A percentile compares a stretch with the other conserved stretches of the same genome.
Conservation (phyloP, 2,329 filamentous ascomycete species). For the Fusarium tricinctum region DNA sequence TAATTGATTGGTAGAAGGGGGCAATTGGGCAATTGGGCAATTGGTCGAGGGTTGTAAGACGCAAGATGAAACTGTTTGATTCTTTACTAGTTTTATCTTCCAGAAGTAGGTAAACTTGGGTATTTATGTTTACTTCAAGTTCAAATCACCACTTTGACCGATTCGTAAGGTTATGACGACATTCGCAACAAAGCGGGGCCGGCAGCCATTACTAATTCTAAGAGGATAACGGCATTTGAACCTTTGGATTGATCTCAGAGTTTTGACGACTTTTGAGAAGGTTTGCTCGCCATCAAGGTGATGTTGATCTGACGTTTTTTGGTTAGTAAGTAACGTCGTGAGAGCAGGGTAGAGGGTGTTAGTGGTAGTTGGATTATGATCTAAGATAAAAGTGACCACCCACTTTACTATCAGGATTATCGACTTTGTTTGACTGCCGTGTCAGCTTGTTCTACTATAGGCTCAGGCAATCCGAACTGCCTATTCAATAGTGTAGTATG, state of each 20-base stretch:
- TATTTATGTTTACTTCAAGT: conserved; percentile 21
- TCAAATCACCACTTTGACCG: background rate
- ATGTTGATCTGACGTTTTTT: background rate
- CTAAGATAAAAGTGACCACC: background rate
- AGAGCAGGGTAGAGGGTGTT: conserved; percentile 1
- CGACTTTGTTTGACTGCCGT: background rate
- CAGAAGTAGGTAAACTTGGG: background rate
- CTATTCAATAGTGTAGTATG: too few species aligned
- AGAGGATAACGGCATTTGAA: conserved; percentile 24
- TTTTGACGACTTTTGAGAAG: background rate
- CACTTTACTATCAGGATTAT: background rate
- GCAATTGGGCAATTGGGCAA: too few species aligned
- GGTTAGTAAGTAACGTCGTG: background rate
- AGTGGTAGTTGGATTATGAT: conserved; percentile 2
- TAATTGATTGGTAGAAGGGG: background rate
- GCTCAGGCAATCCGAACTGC: too few species aligned
- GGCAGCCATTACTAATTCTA: conserved; percentile 29
- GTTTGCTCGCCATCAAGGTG: conserved; percentile 23
- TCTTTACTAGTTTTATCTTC: background rate
- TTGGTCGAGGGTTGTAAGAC: background rate
- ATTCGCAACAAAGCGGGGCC: conserved; percentile 37
- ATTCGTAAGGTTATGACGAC: conserved; percentile 37
- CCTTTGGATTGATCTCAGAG: background rate
- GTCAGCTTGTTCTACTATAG: too few species aligned
- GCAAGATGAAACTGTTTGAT: background rate